Conservation (phyloP, 495 filamentous ascomycete species). For the Lasiosphaeriaceae sp. region DNA sequence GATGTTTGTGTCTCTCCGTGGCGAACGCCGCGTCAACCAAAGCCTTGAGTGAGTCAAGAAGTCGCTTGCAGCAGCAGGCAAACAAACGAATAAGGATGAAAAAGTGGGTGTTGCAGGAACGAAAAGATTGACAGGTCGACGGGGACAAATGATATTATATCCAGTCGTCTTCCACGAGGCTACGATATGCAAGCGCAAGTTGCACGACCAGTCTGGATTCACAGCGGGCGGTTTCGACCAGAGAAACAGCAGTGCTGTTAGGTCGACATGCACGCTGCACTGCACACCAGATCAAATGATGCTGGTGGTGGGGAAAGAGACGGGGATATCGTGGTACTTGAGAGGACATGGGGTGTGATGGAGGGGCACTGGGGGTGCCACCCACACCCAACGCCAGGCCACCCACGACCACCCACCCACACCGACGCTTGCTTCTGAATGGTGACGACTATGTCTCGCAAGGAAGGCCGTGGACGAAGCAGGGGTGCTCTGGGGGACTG, state of each 20-base stretch:
- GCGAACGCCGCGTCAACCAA: conserved; percentile 1
- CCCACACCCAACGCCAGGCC: background rate
- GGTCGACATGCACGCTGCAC: conserved; percentile 26
- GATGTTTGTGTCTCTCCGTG: conserved; percentile 8
- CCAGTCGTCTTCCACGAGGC: conserved; percentile 25
- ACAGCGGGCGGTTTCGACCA: conserved; percentile 6
- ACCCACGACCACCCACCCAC: conserved; percentile 18
- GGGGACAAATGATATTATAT: conserved; percentile 30
- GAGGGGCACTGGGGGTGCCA: conserved; percentile 1
- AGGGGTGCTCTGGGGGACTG: conserved; percentile 12
- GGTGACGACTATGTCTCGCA: conserved; percentile 21
- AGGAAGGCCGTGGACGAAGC: conserved; percentile 25
- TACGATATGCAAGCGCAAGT: conserved; percentile 18
- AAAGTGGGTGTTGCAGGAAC: conserved; percentile 23
- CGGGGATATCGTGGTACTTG: background rate
- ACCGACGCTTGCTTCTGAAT: conserved; percentile 16
- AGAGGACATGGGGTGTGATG: conserved; percentile 11
- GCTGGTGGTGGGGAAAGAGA: background rate
- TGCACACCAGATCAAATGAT: conserved; percentile 12
- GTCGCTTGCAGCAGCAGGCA: conserved; percentile 10
- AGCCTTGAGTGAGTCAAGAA: conserved; percentile 18
- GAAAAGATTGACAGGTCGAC: conserved; percentile 18
- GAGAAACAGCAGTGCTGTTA: conserved; percentile 10
- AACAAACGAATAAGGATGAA: conserved; percentile 14
- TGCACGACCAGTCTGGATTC: conserved; percentile 13